These are phyloP conservation scores for Stereocaulon alpinum DNA, from an alignment of 495 filamentous ascomycete genomes.

Conservation along the genomic window DNA sequence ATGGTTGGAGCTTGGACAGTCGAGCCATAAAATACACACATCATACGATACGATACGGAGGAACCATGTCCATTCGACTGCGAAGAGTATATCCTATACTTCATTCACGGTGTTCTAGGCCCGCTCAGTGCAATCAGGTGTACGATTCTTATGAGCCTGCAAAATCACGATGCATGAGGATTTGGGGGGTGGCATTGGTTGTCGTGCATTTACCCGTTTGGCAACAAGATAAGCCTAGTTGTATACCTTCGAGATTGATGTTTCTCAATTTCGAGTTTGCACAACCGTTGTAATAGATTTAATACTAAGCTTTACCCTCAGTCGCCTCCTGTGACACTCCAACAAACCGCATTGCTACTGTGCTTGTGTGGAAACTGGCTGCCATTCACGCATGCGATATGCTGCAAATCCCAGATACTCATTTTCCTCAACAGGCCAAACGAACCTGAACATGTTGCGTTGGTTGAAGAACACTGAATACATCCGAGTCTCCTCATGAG, in stretches of 20 bases:
- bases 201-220: neutral
- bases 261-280: too few relatives aligned
- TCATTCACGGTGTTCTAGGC: neutral
- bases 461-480: too few relatives aligned
- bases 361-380: too few relatives aligned
- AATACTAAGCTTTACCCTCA: neutral
- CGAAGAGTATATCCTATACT: neutral
- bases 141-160: slow-evolving; percentile 9
- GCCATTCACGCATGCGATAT: too few relatives aligned
- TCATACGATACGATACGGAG: neutral
- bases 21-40: neutral
- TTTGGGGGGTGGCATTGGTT: slow-evolving; percentile 2
- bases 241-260: neutral
- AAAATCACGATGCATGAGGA: slow-evolving; percentile 10
- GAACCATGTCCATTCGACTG: neutral
- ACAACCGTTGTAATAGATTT: slow-evolving; percentile 3
- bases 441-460: too few relatives aligned
- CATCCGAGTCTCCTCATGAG: too few relatives aligned
- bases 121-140: neutral
- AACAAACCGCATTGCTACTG: neutral
- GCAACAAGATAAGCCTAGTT: slow-evolving; percentile 2
- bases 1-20: slow-evolving; percentile 1
- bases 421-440: too few relatives aligned
- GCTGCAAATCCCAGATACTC: too few relatives aligned
- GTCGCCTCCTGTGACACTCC: neutral